Percentiles rank a stretch among this genome's conserved stretches.
Evolutionary conservation across 371 early-diverging fungal genomes (phyloP).

Genomic region (Capillidium heterosporum): DNA sequence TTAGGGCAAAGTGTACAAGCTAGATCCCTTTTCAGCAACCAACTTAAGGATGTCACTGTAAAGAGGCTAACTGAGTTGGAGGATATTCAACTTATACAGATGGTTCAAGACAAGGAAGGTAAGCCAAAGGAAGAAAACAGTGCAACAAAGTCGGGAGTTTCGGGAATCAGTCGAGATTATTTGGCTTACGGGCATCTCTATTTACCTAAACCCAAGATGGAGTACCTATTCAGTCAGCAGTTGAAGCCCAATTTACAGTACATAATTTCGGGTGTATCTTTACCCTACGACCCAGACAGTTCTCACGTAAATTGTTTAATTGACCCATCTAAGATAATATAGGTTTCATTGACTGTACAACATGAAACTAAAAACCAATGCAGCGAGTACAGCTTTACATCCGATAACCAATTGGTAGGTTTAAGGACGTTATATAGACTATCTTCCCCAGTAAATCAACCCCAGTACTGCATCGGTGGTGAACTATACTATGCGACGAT

Average conservation of each 20-base stretch:
- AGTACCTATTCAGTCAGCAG: constrained; percentile 47
- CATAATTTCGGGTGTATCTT: constrained; percentile 50
- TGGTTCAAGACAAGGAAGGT: neutral
- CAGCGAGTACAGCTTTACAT: constrained; percentile 51
- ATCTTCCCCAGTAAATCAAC: constrained; percentile 12
- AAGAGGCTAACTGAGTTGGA: neutral
- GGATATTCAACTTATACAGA: neutral
- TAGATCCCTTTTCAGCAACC: neutral
- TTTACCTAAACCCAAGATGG: constrained; percentile 55
- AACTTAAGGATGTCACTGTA: neutral
- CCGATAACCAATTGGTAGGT: constrained; percentile 60
- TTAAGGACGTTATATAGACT: constrained; percentile 55
- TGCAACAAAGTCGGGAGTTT: no score
- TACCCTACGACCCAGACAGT: constrained; percentile 19
- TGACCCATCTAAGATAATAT: constrained; percentile 5
- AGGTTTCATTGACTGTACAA: constrained; percentile 52
- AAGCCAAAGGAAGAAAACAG: neutral
- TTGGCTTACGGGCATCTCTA: constrained; percentile 53
- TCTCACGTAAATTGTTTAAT: constrained; percentile 26
- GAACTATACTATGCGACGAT: constrained; percentile 70
- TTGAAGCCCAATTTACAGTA: constrained; percentile 37
- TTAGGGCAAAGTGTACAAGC: neutral
- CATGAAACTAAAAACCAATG: constrained; percentile 56
- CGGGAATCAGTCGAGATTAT: constrained; percentile 12
- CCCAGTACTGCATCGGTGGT: constrained; percentile 40